Evolutionary conservation across 257 asterid genomes (phyloP).

Genomic region (Solanum chmielewskii): DNA sequence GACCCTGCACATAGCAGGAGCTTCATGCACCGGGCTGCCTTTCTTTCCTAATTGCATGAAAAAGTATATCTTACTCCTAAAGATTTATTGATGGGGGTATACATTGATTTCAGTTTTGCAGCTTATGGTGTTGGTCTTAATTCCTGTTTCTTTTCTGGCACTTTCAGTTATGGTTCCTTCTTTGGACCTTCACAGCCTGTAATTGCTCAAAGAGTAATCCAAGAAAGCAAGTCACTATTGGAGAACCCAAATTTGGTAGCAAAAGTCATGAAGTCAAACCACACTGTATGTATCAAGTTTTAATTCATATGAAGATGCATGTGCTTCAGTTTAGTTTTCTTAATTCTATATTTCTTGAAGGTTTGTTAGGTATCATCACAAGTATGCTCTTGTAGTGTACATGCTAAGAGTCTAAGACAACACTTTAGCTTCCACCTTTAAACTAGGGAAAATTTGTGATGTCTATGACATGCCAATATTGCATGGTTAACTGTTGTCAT

Average conservation of each 20-base stretch:
- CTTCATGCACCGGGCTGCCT: neutral
- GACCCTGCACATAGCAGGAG: neutral
- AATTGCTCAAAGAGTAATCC: slow-evolving; percentile 87
- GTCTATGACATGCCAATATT: neutral
- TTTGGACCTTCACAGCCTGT: slow-evolving; percentile 93
- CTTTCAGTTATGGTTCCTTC: slow-evolving; percentile 80
- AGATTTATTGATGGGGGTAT: neutral
- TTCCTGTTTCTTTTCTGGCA: neutral
- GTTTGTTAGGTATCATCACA: neutral
- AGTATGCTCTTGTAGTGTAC: neutral
- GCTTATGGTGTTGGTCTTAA: neutral
- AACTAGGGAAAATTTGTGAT: neutral
- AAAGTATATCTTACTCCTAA: neutral
- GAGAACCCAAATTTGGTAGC: slow-evolving; percentile 76
- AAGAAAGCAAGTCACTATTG: slow-evolving; percentile 84
- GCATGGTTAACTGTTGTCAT: neutral
- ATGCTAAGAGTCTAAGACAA: neutral
- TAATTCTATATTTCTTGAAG: neutral
- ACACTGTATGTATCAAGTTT: slow-evolving; percentile 25
- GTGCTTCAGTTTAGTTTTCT: neutral
- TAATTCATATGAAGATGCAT: neutral
- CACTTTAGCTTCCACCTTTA: neutral
- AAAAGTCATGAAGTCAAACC: slow-evolving; percentile 28
- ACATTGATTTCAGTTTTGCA: neutral
- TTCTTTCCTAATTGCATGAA: neutral